phyloP scores from a whole-genome alignment of 2,329 filamentous ascomycete species.

The Aspergillus chevalieri region DNA sequence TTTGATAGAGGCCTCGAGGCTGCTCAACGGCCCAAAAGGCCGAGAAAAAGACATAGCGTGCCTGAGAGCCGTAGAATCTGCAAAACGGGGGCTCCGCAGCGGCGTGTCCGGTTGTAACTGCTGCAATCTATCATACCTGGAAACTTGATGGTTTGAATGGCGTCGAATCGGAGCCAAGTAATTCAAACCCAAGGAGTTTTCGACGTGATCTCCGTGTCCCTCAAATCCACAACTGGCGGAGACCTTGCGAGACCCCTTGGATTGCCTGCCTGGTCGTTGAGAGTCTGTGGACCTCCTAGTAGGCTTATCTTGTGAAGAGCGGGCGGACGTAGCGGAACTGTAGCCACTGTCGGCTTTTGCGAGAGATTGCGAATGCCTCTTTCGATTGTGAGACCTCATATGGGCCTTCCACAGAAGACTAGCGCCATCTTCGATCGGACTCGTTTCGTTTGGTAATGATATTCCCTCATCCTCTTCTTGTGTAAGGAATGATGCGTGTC shows the following conservation, averaged over 20 bases:
- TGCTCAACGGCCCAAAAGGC: constrained; percentile 11
- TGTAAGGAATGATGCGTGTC: constrained; percentile 7
- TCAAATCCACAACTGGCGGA: constrained; percentile 1
- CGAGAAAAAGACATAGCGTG: constrained; percentile 3
- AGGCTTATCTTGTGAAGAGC: constrained; percentile 20
- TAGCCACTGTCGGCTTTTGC: constrained; percentile 35
- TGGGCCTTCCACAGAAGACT: constrained; percentile 10
- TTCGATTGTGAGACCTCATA: constrained; percentile 7
- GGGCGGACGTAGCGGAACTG: constrained; percentile 30
- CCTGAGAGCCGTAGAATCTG: neutral
- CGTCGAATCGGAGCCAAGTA: constrained; percentile 11
- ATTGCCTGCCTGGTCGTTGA: constrained; percentile 11
- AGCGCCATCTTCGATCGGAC: constrained; percentile 4
- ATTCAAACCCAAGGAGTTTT: neutral
- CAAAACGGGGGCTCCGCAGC: constrained; percentile 9
- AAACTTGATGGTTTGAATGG: constrained; percentile 15
- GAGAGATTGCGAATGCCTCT: constrained; percentile 17
- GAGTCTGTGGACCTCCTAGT: constrained; percentile 22
- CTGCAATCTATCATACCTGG: neutral
- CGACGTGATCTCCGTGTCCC: constrained; percentile 3
- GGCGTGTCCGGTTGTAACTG: constrained; percentile 3
- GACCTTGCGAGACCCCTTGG: neutral
- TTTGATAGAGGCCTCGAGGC: constrained; percentile 1
- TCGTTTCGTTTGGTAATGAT: constrained; percentile 15
- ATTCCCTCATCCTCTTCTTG: constrained; percentile 15